phyloP scores from a whole-genome alignment of 1,139 yeast species.

The Geotrichum aggregatum region DNA sequence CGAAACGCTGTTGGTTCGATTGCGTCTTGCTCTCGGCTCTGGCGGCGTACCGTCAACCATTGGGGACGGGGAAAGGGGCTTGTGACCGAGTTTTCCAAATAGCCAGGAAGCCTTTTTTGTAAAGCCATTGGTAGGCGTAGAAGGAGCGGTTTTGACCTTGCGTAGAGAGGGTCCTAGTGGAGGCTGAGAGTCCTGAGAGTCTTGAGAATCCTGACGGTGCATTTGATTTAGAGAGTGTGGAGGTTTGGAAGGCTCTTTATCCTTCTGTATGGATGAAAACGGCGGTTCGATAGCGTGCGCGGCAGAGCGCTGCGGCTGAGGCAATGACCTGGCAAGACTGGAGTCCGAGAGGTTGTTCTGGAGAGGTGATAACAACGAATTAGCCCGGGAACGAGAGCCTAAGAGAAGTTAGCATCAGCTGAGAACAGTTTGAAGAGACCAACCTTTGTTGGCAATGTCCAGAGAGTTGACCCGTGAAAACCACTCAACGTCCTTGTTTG shows the following conservation, averaged over 20 bases:
- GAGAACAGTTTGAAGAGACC: background rate
- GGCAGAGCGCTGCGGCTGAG: conserved; percentile 38
- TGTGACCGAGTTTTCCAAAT: background rate
- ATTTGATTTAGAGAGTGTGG: too few relatives aligned
- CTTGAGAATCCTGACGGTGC: conserved; percentile 21
- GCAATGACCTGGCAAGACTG: conserved; percentile 33
- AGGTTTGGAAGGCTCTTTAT: too few relatives aligned
- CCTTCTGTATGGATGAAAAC: too few relatives aligned
- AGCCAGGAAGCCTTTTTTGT: conserved; percentile 9
- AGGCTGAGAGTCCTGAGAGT: background rate
- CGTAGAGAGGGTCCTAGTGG: conserved; percentile 6
- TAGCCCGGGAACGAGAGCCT: conserved; percentile 12
- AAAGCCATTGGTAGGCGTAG: background rate
- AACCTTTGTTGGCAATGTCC: conserved; percentile 12
- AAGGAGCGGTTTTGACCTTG: conserved; percentile 7
- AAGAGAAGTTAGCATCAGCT: background rate
- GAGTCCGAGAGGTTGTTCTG: conserved; percentile 11
- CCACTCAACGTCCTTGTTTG: conserved; percentile 20
- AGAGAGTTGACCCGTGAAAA: conserved; percentile 16
- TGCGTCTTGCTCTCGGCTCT: background rate
- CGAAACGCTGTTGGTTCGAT: conserved; percentile 3
- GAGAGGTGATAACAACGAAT: conserved; percentile 24
- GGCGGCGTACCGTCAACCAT: background rate
- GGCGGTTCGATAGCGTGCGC: conserved; percentile 25
- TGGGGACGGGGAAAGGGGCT: background rate